These are phyloP conservation scores for Aureobasidium zeae DNA, from an alignment of 2,329 filamentous ascomycete genomes.

Conservation along the genomic window DNA sequence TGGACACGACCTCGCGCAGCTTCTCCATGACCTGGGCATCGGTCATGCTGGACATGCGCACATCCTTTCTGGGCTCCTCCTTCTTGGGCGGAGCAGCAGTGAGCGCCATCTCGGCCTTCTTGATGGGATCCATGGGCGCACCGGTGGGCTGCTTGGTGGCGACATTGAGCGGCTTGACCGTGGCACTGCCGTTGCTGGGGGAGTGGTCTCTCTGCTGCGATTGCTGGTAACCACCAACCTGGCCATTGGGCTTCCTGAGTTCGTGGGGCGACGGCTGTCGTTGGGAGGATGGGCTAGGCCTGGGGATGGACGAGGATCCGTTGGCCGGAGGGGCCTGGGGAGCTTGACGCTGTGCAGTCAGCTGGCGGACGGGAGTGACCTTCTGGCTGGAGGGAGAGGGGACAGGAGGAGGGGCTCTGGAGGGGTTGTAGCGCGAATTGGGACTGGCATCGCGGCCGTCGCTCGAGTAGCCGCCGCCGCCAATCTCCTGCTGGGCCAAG, in stretches of 20 bases:
- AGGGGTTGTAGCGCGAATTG: constrained; percentile 71
- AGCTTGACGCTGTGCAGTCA: constrained; percentile 67
- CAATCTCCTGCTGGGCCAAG: constrained; percentile 82
- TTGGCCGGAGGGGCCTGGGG: constrained; percentile 56
- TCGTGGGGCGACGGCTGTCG: constrained; percentile 24
- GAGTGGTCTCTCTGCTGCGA: constrained; percentile 22
- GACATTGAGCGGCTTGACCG: constrained; percentile 46
- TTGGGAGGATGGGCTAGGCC: constrained; percentile 22
- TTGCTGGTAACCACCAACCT: constrained; percentile 13
- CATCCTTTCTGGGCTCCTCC: constrained; percentile 78
- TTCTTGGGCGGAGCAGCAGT: constrained; percentile 48
- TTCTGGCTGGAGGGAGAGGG: constrained; percentile 52
- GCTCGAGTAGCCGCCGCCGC: constrained; percentile 46
- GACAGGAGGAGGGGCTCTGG: constrained; percentile 60
- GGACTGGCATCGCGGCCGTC: constrained; percentile 36
- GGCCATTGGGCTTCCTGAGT: constrained; percentile 23
- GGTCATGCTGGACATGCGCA: constrained; percentile 97
- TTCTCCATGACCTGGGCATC: constrained; percentile 96
- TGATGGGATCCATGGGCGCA: constrained; percentile 57
- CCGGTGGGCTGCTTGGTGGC: constrained; percentile 39
- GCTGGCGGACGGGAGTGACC: constrained; percentile 41
- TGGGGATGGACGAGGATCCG: constrained; percentile 19
- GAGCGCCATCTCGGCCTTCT: constrained; percentile 81
- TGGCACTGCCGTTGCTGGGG: no score
- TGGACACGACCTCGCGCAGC: constrained; percentile 86